Percentiles rank a stretch among this genome's conserved stretches.
Conservation (phyloP, 2,329 filamentous ascomycete species). For the Chalaropsis thielavioides region DNA sequence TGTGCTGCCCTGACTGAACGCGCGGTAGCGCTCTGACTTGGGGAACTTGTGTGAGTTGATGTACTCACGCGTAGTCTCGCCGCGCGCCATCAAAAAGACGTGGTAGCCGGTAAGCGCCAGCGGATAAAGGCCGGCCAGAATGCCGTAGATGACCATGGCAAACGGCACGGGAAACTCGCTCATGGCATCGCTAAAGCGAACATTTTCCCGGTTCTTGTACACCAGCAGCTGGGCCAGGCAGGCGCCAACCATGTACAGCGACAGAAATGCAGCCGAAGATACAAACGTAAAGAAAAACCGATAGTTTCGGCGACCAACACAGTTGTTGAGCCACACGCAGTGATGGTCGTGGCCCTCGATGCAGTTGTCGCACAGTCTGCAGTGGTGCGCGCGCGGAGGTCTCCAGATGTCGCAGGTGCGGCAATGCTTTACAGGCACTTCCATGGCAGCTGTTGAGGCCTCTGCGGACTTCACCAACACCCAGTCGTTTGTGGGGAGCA, state of each 20-base stretch:
- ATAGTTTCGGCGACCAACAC: constrained; percentile 91
- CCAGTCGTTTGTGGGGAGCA: constrained; percentile 86
- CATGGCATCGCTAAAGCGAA: constrained; percentile 56
- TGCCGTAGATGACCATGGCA: constrained; percentile 72
- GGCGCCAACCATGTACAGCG: constrained; percentile 59
- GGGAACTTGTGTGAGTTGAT: constrained; percentile 91
- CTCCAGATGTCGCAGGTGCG: constrained; percentile 97
- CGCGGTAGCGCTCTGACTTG: constrained; percentile 79
- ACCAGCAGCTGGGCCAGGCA: constrained; percentile 68
- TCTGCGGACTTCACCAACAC: constrained; percentile 73
- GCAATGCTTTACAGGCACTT: constrained; percentile 96
- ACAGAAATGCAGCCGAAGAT: constrained; percentile 59
- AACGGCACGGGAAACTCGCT: constrained; percentile 64
- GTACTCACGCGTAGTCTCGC: constrained; percentile 92
- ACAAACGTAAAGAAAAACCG: constrained; percentile 95
- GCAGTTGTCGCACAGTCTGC: constrained; percentile 91
- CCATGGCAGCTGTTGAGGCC: constrained; percentile 71
- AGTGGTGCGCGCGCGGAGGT: constrained; percentile 88
- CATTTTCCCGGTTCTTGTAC: constrained; percentile 47
- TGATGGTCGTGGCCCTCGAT: constrained; percentile 96
- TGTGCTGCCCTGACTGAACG: constrained; percentile 66
- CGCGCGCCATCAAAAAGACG: constrained; percentile 74
- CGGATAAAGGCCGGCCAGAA: constrained; percentile 65
- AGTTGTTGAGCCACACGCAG: constrained; percentile 98
- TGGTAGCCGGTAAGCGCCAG: constrained; percentile 76